Conservation (phyloP, 1,139 yeast genomes). For the Kurtzmaniella quercitrusa region DNA sequence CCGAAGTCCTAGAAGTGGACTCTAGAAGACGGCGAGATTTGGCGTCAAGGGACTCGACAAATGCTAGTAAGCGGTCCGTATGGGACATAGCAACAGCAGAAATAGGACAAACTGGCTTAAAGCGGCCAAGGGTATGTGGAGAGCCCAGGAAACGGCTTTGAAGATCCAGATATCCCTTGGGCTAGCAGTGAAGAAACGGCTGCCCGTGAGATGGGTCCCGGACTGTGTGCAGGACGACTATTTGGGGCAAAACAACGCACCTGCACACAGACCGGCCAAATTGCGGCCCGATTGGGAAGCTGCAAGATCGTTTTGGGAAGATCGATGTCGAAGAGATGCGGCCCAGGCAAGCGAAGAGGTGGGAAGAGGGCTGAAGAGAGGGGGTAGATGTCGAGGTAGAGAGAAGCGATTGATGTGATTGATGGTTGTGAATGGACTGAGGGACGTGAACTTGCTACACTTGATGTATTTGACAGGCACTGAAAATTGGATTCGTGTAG, state of each 20-base stretch:
- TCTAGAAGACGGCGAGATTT: slow-evolving; percentile 21
- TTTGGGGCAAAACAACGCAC: neutral
- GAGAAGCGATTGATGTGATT: too few species aligned
- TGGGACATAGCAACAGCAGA: neutral
- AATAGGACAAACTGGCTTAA: neutral
- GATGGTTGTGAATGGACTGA: too few species aligned
- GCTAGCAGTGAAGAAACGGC: too few species aligned
- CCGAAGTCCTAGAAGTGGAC: slow-evolving; percentile 1
- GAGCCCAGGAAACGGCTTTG: too few species aligned
- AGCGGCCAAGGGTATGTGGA: too few species aligned
- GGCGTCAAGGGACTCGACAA: slow-evolving; percentile 27
- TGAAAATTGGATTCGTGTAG: too few species aligned
- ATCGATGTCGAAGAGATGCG: neutral
- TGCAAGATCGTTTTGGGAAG: neutral
- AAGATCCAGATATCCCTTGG: too few species aligned
- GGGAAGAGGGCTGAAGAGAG: too few species aligned
- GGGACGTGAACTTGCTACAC: too few species aligned
- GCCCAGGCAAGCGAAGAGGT: neutral
- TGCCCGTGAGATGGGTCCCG: neutral
- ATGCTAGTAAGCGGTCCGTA: slow-evolving; percentile 5
- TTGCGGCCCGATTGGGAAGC: neutral
- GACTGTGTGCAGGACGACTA: neutral
- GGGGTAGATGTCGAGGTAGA: too few species aligned
- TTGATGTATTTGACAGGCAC: too few species aligned
- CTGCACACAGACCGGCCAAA: neutral